These are phyloP conservation scores for Blastobotrys americana DNA, from an alignment of 805 yeast species.

Conservation along the genomic window DNA sequence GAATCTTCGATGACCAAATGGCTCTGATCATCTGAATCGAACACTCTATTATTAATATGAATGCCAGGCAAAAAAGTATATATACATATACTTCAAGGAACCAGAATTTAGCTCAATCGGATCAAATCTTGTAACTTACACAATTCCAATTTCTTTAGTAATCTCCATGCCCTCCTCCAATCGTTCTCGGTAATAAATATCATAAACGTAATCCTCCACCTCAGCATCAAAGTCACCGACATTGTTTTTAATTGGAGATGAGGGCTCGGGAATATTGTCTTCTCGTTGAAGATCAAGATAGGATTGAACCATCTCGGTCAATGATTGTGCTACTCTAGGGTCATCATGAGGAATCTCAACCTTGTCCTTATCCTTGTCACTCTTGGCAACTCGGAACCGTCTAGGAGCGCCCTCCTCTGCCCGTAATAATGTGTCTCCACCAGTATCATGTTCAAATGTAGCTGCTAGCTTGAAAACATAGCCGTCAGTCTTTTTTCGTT, in stretches of 20 bases:
- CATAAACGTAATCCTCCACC: constrained; percentile 78
- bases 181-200: constrained; percentile 69
- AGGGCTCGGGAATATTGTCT: constrained; percentile 15
- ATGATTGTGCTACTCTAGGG: constrained; percentile 47
- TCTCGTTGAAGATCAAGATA: constrained; percentile 39
- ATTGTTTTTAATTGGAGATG: constrained; percentile 8
- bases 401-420: constrained; percentile 6
- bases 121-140: too few relatives aligned
- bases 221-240: constrained; percentile 21
- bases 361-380: constrained; percentile 12
- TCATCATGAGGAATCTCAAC: constrained; percentile 23
- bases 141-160: constrained; percentile 23
- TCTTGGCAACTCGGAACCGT: constrained; percentile 9
- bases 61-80: not conserved
- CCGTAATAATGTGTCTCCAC: constrained; percentile 1
- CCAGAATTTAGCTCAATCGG: too few relatives aligned
- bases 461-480: constrained; percentile 25
- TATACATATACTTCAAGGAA: constrained; percentile 18
- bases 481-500: constrained; percentile 9
- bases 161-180: constrained; percentile 31
- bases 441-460: constrained; percentile 20
- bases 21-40: constrained; percentile 24
- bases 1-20: constrained; percentile 36
- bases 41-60: constrained; percentile 10
- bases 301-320: constrained; percentile 67